phyloP scores from a whole-genome alignment of 176 grass and related monocot species.

The Phoenix dactylifera region DNA sequence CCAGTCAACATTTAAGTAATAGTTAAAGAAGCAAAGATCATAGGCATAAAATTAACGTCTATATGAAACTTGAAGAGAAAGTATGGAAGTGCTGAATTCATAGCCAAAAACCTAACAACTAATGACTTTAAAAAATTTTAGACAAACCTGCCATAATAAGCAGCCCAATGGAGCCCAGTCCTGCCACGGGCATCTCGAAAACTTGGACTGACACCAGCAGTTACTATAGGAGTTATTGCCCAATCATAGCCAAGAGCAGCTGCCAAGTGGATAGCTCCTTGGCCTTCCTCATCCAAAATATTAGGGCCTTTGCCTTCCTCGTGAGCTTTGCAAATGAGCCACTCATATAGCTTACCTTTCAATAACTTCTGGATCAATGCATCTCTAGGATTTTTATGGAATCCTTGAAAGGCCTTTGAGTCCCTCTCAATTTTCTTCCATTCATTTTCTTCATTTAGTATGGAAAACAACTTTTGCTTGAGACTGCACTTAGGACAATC shows the following conservation, averaged over 20 bases:
- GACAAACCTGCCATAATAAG: slow-evolving; percentile 72
- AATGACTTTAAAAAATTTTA: too few species aligned
- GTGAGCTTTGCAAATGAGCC: slow-evolving; percentile 66
- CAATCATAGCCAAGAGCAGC: slow-evolving; percentile 84
- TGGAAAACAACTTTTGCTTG: slow-evolving; percentile 16
- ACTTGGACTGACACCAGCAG: slow-evolving; percentile 73
- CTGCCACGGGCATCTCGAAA: slow-evolving; percentile 76
- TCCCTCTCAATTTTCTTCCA: background rate
- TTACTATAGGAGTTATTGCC: slow-evolving; percentile 64
- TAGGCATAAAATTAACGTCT: too few species aligned
- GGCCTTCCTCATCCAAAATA: slow-evolving; percentile 76
- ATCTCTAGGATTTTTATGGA: background rate
- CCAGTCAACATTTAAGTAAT: background rate
- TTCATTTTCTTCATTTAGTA: slow-evolving; percentile 2
- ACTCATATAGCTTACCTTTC: slow-evolving; percentile 72
- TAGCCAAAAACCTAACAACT: too few species aligned
- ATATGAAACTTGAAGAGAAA: too few species aligned
- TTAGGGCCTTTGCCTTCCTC: slow-evolving; percentile 45
- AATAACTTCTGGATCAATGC: slow-evolving; percentile 37
- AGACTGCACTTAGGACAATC: slow-evolving; percentile 27
- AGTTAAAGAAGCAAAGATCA: background rate
- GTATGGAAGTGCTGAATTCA: too few species aligned
- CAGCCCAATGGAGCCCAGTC: slow-evolving; percentile 96
- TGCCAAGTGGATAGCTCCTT: slow-evolving; percentile 80
- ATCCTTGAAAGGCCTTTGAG: background rate